A percentile compares a stretch with the other conserved stretches of the same genome.
Conservation (phyloP, 2,329 filamentous ascomycete species). For the Beauveria medogensis region DNA sequence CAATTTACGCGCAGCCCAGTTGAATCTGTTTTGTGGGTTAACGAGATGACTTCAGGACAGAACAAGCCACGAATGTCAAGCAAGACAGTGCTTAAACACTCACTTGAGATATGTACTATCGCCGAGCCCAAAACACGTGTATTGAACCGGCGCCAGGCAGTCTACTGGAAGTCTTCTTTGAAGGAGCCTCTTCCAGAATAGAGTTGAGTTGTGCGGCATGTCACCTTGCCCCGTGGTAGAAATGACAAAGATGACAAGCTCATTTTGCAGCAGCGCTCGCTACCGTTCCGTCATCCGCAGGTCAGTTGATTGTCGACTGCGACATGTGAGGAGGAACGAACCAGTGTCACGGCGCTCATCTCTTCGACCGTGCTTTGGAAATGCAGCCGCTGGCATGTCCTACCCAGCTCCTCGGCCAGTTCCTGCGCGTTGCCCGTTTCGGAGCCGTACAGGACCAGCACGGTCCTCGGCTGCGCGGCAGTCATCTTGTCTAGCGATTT, state of each 20-base stretch:
- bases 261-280: constrained; percentile 42
- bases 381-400: constrained; percentile 65
- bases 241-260: constrained; percentile 67
- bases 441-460: constrained; percentile 80
- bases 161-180: constrained; percentile 66
- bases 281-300: constrained; percentile 18
- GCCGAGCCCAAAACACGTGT: constrained; percentile 83
- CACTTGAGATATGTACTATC: constrained; percentile 93
- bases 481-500: not conserved
- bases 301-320: not conserved
- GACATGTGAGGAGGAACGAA: constrained; percentile 35
- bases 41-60: not conserved
- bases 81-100: constrained; percentile 18
- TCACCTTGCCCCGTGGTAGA: constrained; percentile 96
- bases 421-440: constrained; percentile 95
- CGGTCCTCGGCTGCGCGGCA: constrained; percentile 26
- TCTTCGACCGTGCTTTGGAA: constrained; percentile 70
- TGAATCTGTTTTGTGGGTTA: constrained; percentile 53
- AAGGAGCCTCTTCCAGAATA: constrained; percentile 79
- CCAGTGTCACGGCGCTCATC: constrained; percentile 67
- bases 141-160: constrained; percentile 60
- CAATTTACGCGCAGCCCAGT: constrained; percentile 85
- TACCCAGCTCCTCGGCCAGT: constrained; percentile 75
- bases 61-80: too few relatives aligned
- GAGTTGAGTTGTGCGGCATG: constrained; percentile 71